Percentiles rank a stretch among this genome's conserved stretches.
These are phyloP conservation scores for Fomitopsis serialis DNA, from an alignment of 768 basidiomycete genomes.

Conservation along the genomic window DNA sequence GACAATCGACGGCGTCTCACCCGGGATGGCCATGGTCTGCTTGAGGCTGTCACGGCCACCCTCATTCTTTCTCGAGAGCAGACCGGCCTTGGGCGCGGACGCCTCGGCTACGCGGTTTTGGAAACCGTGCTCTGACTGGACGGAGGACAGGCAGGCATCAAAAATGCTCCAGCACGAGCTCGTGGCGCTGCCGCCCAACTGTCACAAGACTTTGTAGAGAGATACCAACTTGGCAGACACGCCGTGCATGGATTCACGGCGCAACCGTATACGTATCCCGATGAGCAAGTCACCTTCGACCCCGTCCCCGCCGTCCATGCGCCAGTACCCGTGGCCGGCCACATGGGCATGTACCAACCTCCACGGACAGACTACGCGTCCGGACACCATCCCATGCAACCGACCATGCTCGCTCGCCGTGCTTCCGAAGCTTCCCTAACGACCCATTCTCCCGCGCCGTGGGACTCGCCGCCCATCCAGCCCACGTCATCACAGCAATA, in stretches of 20 bases:
- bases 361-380: background rate
- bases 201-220: background rate
- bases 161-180: slow-evolving; percentile 59
- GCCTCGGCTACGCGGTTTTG: slow-evolving; percentile 29
- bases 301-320: background rate
- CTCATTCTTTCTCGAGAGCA: slow-evolving; percentile 58
- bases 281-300: background rate
- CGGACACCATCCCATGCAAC: background rate
- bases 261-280: background rate
- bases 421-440: background rate
- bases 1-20: slow-evolving; percentile 47
- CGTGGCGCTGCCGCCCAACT: slow-evolving; percentile 50
- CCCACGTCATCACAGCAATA: background rate
- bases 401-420: background rate
- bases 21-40: slow-evolving; percentile 53
- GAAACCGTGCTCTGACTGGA: slow-evolving; percentile 73
- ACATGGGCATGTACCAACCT: background rate
- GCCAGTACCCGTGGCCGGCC: background rate
- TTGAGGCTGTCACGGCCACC: slow-evolving; percentile 67
- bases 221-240: background rate
- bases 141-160: slow-evolving; percentile 65
- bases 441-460: background rate
- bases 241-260: background rate
- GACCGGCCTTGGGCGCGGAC: slow-evolving; percentile 8
- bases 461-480: background rate